Evolutionary conservation across 768 basidiomycete species (phyloP).

Genomic region (Auriculariales sp.): DNA sequence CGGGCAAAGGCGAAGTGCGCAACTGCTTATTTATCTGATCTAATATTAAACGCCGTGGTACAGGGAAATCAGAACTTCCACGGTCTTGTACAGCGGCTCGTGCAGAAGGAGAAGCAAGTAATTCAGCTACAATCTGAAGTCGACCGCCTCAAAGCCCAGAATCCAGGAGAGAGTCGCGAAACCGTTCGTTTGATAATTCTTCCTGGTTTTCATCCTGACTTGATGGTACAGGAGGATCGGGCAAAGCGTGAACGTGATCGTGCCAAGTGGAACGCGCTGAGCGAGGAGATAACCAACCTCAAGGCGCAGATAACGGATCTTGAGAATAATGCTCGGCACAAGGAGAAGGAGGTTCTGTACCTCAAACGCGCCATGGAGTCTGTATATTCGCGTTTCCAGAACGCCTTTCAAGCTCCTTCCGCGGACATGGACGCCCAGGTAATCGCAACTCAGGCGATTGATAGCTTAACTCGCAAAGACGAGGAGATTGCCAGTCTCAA

Average conservation of each 20-base stretch:
- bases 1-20: slow-evolving; percentile 26
- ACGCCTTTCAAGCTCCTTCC: slow-evolving; percentile 23
- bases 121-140: slow-evolving; percentile 58
- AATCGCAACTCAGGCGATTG: slow-evolving; percentile 59
- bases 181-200: slow-evolving; percentile 37
- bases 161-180: slow-evolving; percentile 41
- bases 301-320: slow-evolving; percentile 50
- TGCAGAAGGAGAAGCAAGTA: slow-evolving; percentile 78
- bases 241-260: slow-evolving; percentile 64
- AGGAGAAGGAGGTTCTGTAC: slow-evolving; percentile 61
- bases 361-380: slow-evolving; percentile 80
- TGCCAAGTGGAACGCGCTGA: slow-evolving; percentile 53
- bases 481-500: slow-evolving; percentile 41
- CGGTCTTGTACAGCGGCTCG: slow-evolving; percentile 65
- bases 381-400: slow-evolving; percentile 65
- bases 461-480: slow-evolving; percentile 53
- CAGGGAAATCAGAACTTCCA: slow-evolving; percentile 36
- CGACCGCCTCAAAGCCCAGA: slow-evolving; percentile 43
- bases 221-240: slow-evolving; percentile 43
- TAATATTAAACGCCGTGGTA: background rate
- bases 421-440: slow-evolving; percentile 47
- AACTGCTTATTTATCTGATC: slow-evolving; percentile 3
- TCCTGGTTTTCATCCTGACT: background rate
- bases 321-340: slow-evolving; percentile 29
- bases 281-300: slow-evolving; percentile 58